phyloP scores from a whole-genome alignment of 202 grass and related monocot genomes.

The Alloteropsis angusta region DNA sequence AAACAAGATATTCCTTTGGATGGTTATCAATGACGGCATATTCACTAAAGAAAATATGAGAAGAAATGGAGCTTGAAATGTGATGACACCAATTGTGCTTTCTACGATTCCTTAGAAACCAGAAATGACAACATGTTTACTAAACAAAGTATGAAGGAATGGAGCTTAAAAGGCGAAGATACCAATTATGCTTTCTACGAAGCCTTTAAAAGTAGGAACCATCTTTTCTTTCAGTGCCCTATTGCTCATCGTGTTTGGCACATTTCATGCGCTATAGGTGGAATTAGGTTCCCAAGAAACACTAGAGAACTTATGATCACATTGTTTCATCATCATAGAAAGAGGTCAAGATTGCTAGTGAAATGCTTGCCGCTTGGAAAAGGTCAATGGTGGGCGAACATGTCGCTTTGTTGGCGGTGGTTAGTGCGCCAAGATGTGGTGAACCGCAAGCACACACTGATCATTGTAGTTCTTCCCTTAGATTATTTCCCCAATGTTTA shows the following conservation, averaged over 20 bases:
- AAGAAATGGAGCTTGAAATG: background rate
- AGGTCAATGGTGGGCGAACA: too few relatives aligned
- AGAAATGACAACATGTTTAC: background rate
- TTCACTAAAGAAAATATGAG: background rate
- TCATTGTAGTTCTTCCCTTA: too few relatives aligned
- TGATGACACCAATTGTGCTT: background rate
- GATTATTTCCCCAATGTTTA: too few relatives aligned
- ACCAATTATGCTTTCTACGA: background rate
- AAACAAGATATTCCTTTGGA: background rate
- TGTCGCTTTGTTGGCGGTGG: too few relatives aligned
- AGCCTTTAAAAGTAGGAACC: background rate
- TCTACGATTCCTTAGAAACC: background rate
- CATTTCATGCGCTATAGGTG: background rate
- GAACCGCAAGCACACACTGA: too few relatives aligned
- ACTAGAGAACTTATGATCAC: background rate
- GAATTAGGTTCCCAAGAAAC: background rate
- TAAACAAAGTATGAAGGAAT: too few relatives aligned
- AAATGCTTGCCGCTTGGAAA: too few relatives aligned
- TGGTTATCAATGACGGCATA: background rate
- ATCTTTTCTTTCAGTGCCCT: background rate
- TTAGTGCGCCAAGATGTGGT: too few relatives aligned
- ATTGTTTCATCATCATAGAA: background rate
- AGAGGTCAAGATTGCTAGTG: too few relatives aligned
- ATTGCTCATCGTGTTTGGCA: background rate
- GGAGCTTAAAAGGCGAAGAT: background rate